phyloP scores from a whole-genome alignment of 352 stramenopile genomes.

The Phytophthora ramorum region DNA sequence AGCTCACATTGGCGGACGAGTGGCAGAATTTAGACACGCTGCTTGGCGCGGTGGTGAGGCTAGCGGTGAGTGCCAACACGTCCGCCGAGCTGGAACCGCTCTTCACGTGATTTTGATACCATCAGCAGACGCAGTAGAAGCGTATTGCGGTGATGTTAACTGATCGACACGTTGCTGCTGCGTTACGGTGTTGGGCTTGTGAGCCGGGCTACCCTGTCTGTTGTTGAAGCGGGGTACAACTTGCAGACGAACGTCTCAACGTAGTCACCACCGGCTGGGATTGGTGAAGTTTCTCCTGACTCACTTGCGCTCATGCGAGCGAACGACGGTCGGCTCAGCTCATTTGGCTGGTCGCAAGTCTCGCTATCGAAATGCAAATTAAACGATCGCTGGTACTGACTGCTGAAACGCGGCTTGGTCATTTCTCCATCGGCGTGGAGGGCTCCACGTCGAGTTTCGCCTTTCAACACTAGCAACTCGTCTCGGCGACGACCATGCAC shows the following conservation, averaged over 20 bases:
- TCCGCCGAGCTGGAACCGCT: conserved; percentile 41
- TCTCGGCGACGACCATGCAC: not conserved
- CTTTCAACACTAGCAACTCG: not conserved
- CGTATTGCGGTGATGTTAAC: not conserved
- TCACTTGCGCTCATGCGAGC: conserved; percentile 21
- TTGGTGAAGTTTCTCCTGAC: conserved; percentile 7
- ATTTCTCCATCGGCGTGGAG: not conserved
- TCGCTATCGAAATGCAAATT: conserved; percentile 17
- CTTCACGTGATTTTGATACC: conserved; percentile 17
- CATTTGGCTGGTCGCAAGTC: conserved; percentile 4
- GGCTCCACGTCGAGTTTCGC: not conserved
- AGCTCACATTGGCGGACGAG: conserved; percentile 23
- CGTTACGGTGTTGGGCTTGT: not conserved
- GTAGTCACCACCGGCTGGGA: conserved; percentile 2
- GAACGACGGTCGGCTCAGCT: conserved; percentile 2
- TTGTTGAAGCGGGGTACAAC: conserved; percentile 2
- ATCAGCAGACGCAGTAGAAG: not conserved
- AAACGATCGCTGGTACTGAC: not conserved
- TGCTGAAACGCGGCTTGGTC: not conserved
- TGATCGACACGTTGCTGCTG: conserved; percentile 1
- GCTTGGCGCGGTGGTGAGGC: conserved; percentile 36
- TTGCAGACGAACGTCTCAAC: conserved; percentile 3
- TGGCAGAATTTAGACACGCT: conserved; percentile 39
- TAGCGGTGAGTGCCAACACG: conserved; percentile 28
- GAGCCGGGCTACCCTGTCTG: conserved; percentile 1